Conservation (phyloP, 148 eudicot genomes). For the Chenopodium formosanum region DNA sequence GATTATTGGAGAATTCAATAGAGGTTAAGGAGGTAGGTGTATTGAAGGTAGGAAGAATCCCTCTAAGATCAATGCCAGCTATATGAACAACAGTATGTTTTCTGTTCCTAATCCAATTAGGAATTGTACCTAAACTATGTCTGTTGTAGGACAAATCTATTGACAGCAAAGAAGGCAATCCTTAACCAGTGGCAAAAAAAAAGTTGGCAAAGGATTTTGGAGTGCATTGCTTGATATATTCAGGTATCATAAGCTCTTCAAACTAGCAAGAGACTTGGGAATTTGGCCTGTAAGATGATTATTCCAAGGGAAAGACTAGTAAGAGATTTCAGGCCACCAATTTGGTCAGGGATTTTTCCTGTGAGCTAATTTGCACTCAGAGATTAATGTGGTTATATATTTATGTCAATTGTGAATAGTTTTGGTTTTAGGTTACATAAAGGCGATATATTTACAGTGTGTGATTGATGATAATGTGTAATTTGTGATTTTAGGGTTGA, state of each 20-base stretch:
- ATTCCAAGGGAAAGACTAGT: too few species aligned
- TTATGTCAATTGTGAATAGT: too few species aligned
- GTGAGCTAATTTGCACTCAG: slow-evolving; percentile 42
- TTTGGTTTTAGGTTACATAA: too few species aligned
- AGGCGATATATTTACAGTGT: too few species aligned
- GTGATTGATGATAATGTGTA: too few species aligned
- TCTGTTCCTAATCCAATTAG: slow-evolving; percentile 69
- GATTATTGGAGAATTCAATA: slow-evolving; percentile 67
- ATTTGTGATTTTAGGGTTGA: too few species aligned
- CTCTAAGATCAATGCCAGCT: slow-evolving; percentile 67
- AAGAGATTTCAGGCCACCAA: too few species aligned
- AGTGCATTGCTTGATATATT: slow-evolving; percentile 69
- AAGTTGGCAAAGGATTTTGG: slow-evolving; percentile 55
- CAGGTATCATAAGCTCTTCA: slow-evolving; percentile 66
- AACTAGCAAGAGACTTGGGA: slow-evolving; percentile 36
- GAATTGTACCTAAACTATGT: slow-evolving; percentile 51
- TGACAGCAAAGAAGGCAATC: slow-evolving; percentile 65
- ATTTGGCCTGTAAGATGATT: too few species aligned
- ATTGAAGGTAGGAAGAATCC: slow-evolving; percentile 57
- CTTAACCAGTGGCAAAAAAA: slow-evolving; percentile 32
- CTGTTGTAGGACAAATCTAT: slow-evolving; percentile 71
- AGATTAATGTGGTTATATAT: not conserved
- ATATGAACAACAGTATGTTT: slow-evolving; percentile 58
- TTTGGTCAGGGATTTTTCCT: too few species aligned
- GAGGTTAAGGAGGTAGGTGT: slow-evolving; percentile 52